These are phyloP conservation scores for Neocucurbitaria cava DNA, from an alignment of 2,329 filamentous ascomycete genomes.

Conservation along the genomic window DNA sequence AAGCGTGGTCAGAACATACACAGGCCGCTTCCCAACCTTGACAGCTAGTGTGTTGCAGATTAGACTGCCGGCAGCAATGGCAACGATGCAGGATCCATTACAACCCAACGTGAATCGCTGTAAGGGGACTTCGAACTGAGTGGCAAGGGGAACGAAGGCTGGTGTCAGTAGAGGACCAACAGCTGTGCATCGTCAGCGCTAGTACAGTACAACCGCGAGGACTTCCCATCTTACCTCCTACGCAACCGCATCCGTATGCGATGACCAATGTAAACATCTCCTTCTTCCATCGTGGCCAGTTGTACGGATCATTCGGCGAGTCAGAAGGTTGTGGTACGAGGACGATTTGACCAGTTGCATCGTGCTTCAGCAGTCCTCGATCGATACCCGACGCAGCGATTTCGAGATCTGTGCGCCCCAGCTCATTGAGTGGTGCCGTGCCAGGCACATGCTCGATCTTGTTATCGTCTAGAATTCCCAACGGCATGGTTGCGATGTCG, in stretches of 20 bases:
- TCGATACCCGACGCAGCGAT: constrained; percentile 16
- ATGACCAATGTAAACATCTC: constrained; percentile 34
- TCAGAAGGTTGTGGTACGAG: constrained; percentile 61
- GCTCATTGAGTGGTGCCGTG: constrained; percentile 29
- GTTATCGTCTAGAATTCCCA: constrained; percentile 29
- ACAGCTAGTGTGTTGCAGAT: constrained; percentile 31
- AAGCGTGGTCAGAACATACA: constrained; percentile 28
- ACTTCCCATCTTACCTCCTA: constrained; percentile 20
- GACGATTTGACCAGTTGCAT: constrained; percentile 48
- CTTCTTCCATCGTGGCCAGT: constrained; percentile 53
- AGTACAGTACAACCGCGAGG: not conserved
- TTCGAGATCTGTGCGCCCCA: constrained; percentile 23
- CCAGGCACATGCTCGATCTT: constrained; percentile 33
- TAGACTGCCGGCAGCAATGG: constrained; percentile 27
- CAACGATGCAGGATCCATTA: constrained; percentile 29
- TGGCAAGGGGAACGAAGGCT: constrained; percentile 29
- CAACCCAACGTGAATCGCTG: constrained; percentile 26
- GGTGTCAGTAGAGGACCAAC: constrained; percentile 32
- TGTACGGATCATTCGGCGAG: constrained; percentile 60
- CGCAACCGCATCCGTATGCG: constrained; percentile 30
- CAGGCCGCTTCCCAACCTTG: constrained; percentile 29
- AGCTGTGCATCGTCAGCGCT: constrained; percentile 12
- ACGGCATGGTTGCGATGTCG: constrained; percentile 23
- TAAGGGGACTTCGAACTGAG: constrained; percentile 25
- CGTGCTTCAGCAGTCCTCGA: constrained; percentile 27